phyloP scores from a whole-genome alignment of 148 eudicot genomes.

The Rhododendron ovatum region DNA sequence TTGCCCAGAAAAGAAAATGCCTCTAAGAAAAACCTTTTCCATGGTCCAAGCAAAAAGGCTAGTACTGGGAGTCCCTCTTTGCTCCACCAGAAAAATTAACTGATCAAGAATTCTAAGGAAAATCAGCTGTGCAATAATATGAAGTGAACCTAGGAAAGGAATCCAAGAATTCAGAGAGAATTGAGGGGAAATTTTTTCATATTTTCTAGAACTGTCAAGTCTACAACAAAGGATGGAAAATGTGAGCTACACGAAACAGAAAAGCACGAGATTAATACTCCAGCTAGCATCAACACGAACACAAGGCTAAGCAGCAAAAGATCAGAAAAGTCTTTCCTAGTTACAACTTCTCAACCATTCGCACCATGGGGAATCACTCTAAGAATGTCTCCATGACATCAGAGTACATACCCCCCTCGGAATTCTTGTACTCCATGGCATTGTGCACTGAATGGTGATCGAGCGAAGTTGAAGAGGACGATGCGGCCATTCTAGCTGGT shows the following conservation, averaged over 20 bases:
- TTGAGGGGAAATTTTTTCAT: conserved; percentile 13
- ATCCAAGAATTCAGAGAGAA: conserved; percentile 3
- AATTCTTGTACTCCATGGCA: conserved; percentile 50
- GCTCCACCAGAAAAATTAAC: too few species aligned
- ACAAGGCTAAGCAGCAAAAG: conserved; percentile 7
- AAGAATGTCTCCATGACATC: conserved; percentile 93
- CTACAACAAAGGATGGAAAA: conserved; percentile 12
- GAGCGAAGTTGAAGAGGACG: conserved; percentile 77
- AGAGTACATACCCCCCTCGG: conserved; percentile 68
- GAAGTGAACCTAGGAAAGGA: not conserved
- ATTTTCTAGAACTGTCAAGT: conserved; percentile 17
- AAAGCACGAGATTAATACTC: conserved; percentile 7
- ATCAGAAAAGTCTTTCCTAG: conserved; percentile 29
- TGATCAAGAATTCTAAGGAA: not conserved
- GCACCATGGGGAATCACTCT: conserved; percentile 26
- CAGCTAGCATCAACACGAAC: conserved; percentile 12
- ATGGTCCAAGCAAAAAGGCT: not conserved
- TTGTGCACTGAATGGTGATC: conserved; percentile 51
- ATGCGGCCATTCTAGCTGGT: conserved; percentile 76
- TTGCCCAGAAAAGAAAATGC: not conserved
- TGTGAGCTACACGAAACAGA: conserved; percentile 4
- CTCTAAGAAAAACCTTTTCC: not conserved
- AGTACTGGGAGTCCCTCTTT: not conserved
- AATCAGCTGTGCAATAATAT: not conserved
- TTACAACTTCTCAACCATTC: conserved; percentile 22